Conservation (phyloP, 1,284 basidiomycete species). For the Thelephora terrestris region DNA sequence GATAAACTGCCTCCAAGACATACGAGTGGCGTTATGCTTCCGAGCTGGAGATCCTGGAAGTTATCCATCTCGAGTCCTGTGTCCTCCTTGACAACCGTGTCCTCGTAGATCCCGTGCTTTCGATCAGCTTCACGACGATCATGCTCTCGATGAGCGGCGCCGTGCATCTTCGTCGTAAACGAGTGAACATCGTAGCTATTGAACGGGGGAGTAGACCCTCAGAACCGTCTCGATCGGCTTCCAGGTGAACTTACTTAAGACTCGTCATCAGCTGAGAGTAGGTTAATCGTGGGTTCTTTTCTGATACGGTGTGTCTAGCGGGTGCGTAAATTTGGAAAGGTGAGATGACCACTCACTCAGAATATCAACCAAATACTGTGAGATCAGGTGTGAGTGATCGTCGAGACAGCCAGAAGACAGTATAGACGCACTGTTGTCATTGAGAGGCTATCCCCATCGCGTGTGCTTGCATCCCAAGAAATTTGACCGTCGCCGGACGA, state of each 20-base stretch:
- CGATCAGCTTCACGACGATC: constrained; percentile 1
- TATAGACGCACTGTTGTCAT: background rate
- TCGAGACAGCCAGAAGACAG: too few species aligned
- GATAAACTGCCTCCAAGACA: too few species aligned
- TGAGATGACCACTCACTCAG: constrained; percentile 8
- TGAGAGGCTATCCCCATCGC: background rate
- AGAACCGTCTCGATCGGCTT: background rate
- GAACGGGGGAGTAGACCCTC: background rate
- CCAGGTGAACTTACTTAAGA: constrained; percentile 22
- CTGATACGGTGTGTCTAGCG: background rate
- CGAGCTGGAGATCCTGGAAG: background rate
- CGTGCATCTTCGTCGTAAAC: constrained; percentile 2
- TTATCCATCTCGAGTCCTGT: background rate
- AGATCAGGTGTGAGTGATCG: too few species aligned
- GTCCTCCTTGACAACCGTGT: background rate
- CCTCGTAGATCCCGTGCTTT: too few species aligned
- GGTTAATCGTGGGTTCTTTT: background rate
- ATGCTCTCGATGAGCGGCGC: constrained; percentile 10
- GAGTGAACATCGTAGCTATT: background rate
- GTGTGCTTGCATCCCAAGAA: background rate
- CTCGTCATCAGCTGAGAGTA: background rate
- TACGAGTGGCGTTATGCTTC: background rate
- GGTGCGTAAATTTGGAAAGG: background rate
- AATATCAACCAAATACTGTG: background rate
- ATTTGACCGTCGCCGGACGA: background rate